phyloP scores from a whole-genome alignment of 75 land plant species.

The Adiantum capillusveneris region DNA sequence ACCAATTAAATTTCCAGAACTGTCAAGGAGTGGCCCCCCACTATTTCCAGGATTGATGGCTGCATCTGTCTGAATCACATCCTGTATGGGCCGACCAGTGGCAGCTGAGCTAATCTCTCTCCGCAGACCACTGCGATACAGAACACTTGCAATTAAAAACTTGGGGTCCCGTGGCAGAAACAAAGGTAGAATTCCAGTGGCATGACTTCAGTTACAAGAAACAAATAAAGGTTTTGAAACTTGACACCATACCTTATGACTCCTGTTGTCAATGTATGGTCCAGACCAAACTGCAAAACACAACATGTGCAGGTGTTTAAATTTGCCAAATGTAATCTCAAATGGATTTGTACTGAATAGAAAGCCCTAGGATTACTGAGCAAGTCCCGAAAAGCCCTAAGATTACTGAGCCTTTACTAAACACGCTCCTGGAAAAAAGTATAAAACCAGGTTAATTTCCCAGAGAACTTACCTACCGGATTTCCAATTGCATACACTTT shows the following conservation, averaged over 20 bases:
- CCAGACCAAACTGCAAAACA: conserved; percentile 46
- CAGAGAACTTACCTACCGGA: conserved; percentile 24
- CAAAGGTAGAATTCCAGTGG: too few species aligned
- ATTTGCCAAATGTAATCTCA: too few species aligned
- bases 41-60: conserved; percentile 45
- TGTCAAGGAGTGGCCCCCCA: conserved; percentile 45
- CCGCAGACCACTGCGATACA: conserved; percentile 21
- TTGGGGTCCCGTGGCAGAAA: too few species aligned
- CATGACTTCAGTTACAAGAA: too few species aligned
- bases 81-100: conserved; percentile 28
- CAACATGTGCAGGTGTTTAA: too few species aligned
- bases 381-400: too few species aligned
- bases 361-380: too few species aligned
- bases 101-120: conserved; percentile 34
- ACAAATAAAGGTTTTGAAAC: too few species aligned
- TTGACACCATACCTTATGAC: conserved; percentile 31
- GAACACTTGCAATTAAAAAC: too few species aligned
- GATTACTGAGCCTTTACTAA: too few species aligned
- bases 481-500: conserved; percentile 46
- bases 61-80: conserved; percentile 34
- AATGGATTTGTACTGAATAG: too few species aligned
- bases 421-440: too few species aligned
- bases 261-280: conserved; percentile 46
- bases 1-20: conserved; percentile 38
- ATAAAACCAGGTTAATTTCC: neutral